These are phyloP conservation scores for Trypanosoma mega DNA, from an alignment of 208 protist species.

Conservation along the genomic window DNA sequence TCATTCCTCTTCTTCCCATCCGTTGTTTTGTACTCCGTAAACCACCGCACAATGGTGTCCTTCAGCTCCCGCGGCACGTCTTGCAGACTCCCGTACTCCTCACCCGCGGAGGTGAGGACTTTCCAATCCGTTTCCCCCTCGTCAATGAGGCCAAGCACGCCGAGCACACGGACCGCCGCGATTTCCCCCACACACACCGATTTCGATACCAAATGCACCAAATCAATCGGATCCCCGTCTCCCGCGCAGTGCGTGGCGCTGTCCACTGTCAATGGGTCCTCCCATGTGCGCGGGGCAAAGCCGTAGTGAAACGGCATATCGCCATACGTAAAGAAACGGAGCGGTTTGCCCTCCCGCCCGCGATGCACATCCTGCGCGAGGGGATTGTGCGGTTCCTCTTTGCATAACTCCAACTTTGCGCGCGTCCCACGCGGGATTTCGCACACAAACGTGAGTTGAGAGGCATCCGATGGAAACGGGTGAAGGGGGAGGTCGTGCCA, in stretches of 20 bases:
- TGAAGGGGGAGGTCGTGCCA: slow-evolving; percentile 73
- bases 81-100: slow-evolving; percentile 38
- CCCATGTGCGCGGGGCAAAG: slow-evolving; percentile 94
- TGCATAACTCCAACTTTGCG: slow-evolving; percentile 93
- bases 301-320: slow-evolving; percentile 96
- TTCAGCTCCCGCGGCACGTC: slow-evolving; percentile 57
- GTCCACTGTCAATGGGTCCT: slow-evolving; percentile 60
- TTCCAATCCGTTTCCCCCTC: slow-evolving; percentile 94
- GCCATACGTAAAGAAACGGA: slow-evolving; percentile 81
- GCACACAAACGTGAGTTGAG: slow-evolving; percentile 64
- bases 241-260: slow-evolving; percentile 58
- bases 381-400: slow-evolving; percentile 87
- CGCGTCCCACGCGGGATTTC: slow-evolving; percentile 89
- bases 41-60: slow-evolving; percentile 77
- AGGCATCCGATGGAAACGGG: slow-evolving; percentile 30
- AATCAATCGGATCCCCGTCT: slow-evolving; percentile 91
- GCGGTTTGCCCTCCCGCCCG: slow-evolving; percentile 50
- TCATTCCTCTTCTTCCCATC: slow-evolving; percentile 91
- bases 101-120: slow-evolving; percentile 59
- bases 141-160: slow-evolving; percentile 89
- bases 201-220: slow-evolving; percentile 70
- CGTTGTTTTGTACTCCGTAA: slow-evolving; percentile 91
- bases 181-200: slow-evolving; percentile 39
- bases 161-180: slow-evolving; percentile 77
- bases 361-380: slow-evolving; percentile 88